Evolutionary conservation across 1,284 basidiomycete genomes (phyloP), one percentile per base, ranked within the genome.

Genomic region (Phellinidium pouzarii): DNA sequence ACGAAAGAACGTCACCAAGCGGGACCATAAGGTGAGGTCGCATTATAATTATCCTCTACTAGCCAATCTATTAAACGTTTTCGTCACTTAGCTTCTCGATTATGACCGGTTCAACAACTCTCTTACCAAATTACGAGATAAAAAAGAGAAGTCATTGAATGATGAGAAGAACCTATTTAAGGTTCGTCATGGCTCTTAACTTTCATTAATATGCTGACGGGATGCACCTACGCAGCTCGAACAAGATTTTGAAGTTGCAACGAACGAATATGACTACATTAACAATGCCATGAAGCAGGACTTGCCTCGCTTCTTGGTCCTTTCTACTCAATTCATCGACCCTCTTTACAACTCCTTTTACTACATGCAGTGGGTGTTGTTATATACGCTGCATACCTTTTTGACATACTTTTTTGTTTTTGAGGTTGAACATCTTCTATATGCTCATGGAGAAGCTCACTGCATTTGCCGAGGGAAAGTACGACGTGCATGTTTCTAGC

Each of bases 331-430:
- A 56, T 97, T 98, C 71, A 91, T 99, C 65, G 89, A 95, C 59
- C 96, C 96, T 1, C 74, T 99, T 12, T 99, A 97, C 79, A 88
- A 97, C 65, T 95, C 92, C 22, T 94, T 95, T 77, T 99, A 92
- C 77, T 99, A 97, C 70, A 98, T 99, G 95, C 94, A 98, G 92
- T 94, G 61, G 63, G 91, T 82, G 38, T 22, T 27, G 43, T 17
- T 23, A 14, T 17, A 3, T 7, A 5, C 8, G 19, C 19, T 40
- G n/a, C 12, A 3, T n/a, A n/a, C n/a, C 37, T 42, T 40, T 20
- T 34, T 34, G n/a, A 8, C 31, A 11, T 14, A 34, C 7, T 11
- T 7, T 8, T 11, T 34, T 34, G 11, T 34, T 26, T 9, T 26
- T 5, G 55, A 94, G 88, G 68, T 72, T 95, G 61, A 97, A 97